Conservation (phyloP, 2,329 filamentous ascomycete species). For the Aspergillus sp. region DNA sequence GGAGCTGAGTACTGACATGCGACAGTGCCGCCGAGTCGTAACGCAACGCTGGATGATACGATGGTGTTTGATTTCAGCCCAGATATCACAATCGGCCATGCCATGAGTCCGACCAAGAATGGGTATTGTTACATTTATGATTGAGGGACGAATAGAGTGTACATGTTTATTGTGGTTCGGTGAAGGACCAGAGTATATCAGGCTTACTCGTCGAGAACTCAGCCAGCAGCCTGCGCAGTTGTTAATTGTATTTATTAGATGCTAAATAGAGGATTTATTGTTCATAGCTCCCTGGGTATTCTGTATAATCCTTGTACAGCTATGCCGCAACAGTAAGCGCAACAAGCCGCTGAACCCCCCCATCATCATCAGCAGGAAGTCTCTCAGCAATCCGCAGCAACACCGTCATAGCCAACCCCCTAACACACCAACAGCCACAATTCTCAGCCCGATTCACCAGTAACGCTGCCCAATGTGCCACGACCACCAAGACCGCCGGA, state of each 20-base stretch:
- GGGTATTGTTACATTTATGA: background rate
- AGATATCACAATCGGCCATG: background rate
- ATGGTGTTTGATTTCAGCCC: background rate
- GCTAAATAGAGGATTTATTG: no score
- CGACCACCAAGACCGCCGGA: background rate
- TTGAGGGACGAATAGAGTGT: no score
- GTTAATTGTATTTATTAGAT: no score
- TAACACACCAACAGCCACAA: slow-evolving; percentile 5
- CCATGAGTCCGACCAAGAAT: background rate
- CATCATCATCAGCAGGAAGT: background rate
- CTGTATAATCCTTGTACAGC: no score
- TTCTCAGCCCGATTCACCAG: background rate
- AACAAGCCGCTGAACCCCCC: background rate
- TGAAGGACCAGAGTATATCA: background rate
- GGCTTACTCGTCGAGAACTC: no score
- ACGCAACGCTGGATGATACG: background rate
- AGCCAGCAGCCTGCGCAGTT: no score
- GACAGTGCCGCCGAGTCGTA: background rate
- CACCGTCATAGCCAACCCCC: background rate
- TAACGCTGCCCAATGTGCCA: slow-evolving; percentile 6
- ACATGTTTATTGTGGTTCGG: no score
- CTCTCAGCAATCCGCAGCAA: background rate
- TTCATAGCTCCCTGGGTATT: background rate
- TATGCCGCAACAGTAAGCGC: background rate
- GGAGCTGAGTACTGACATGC: background rate